Base-by-base conservation (phyloP, 495 filamentous ascomycete species). In the Endocarpon pusillum region DNA sequence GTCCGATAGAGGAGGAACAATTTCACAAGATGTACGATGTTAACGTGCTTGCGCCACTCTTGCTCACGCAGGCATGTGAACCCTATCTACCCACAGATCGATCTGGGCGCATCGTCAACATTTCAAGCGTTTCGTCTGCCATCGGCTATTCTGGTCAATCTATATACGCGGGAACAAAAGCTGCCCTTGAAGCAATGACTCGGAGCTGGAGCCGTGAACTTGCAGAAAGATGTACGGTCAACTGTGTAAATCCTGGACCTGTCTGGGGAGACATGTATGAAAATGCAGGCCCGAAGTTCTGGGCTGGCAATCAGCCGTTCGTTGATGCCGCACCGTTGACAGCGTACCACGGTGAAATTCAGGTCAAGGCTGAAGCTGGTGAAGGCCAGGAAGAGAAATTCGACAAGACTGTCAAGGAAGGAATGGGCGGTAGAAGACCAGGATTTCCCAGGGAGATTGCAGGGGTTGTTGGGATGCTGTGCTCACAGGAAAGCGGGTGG, bases 121-220 rank as follows among this genome's bases (percentile, higher is more conserved):
- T 91, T 41, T 80, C 72, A 10, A 74, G 66, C 38, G 73, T 92
- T 5, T 69, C 74, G 3, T 67, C 78, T 1, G 65, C 64, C 3
- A 51, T 75, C 8, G 83, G 85, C 0, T 82, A 81, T 53, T 47
- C 59, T 2, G 67, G 62, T 4, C 80, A 89, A 53, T 67, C 67
- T 4, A 71, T 92, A 21, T 94, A 93, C 48, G 81, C 79, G 24
- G 84, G 83, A 3, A 87, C 77, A 42, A 94, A 94, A 54, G 84
- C 79, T 0, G 85, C 86, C 0, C 45, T 93, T 21, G 86, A 94
- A 41, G 69, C 78, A n/a, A 89, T 93, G 84, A 92, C 84, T 8
- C 64, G 86, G 6, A 84, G 80, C 1, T 94, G 85, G 86, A 61
- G 74, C 0, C 65, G 81, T 14, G 86, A 94, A 55, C 58, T 94